Evolutionary conservation across 2,329 filamentous ascomycete genomes (phyloP), one percentile per base, ranked within the genome.

Genomic region (Daldinia sp.): DNA sequence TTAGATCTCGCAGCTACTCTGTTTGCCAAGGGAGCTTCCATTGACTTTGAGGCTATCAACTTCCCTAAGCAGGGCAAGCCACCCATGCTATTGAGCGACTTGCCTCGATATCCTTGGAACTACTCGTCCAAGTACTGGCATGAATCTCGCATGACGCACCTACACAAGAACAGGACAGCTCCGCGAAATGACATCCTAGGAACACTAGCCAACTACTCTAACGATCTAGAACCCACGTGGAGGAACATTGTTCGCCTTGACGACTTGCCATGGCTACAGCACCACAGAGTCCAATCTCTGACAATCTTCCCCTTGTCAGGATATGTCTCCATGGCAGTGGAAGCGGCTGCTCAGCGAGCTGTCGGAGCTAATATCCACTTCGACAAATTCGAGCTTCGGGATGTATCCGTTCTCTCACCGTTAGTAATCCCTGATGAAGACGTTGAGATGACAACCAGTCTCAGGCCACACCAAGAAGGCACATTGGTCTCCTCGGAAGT

Each of bases 211-310:
- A 77, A 80, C 61, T 77, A 77, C 45, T 82, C 76, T 11, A 82
- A 74, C 48, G 79, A 81, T 8, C 65, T 79, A 2, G 80, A 83
- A 67, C 81, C 81, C 0, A 79, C 75, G 0, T 85, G 83, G 83
- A 76, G 82, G 34, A 83, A 82, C 59, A 76, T 81, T 21, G 69
- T 85, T 27, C 77, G 77, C 9, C 66, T 80, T 0, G 80, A 83
- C 35, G 81, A 84, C 58, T 69, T 84, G 0, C 83, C 88, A 1
- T 89, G 87, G 78, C 77, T 87, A 4, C 79, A 83, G 43, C 83
- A 87, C 66, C 87, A 88, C 74, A 76, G 76, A 57, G 83, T 89
- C 73, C 84, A 88, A 67, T 84, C 81, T 9, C 73, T 85, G 27
- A 81, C 79, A 2, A 80, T 86, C 30, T 87, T 85, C 70, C 84